Evolutionary conservation across 2,329 filamentous ascomycete genomes (phyloP).

Genomic region (Graphiopsis chlorocephala): DNA sequence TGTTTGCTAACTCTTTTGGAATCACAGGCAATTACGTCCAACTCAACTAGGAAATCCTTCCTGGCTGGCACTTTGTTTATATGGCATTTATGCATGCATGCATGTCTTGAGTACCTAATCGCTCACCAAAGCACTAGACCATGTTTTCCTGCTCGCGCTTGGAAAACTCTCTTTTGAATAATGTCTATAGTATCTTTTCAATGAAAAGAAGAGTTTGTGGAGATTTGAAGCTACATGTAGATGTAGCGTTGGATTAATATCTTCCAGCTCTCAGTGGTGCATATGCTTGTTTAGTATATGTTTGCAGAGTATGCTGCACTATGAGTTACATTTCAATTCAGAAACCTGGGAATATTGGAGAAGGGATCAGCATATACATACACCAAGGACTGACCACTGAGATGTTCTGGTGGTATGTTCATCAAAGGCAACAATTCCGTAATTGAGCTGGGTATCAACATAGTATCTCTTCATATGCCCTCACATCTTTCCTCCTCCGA

Average conservation of each 20-base stretch:
- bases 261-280: not conserved
- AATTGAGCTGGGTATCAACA: conserved; percentile 9
- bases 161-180: not conserved
- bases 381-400: not conserved
- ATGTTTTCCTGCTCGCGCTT: not conserved
- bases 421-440: not conserved
- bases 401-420: not conserved
- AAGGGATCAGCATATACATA: not conserved
- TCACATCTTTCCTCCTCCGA: not conserved
- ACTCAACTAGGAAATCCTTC: conserved; percentile 31
- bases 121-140: not conserved
- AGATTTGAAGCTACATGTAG: too few species aligned
- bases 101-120: not conserved
- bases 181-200: conserved; percentile 15
- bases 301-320: too few species aligned
- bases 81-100: not conserved
- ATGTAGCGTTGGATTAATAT: too few species aligned
- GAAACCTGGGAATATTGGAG: too few species aligned
- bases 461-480: not conserved
- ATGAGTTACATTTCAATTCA: too few species aligned
- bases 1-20: not conserved
- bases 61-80: not conserved
- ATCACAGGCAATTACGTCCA: conserved; percentile 48
- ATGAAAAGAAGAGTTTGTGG: not conserved
- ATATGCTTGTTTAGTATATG: too few species aligned